A percentile compares a stretch with the other conserved stretches of the same genome.
phyloP scores from a whole-genome alignment of 1,139 yeast genomes.

The Debaryomyces sp. region DNA sequence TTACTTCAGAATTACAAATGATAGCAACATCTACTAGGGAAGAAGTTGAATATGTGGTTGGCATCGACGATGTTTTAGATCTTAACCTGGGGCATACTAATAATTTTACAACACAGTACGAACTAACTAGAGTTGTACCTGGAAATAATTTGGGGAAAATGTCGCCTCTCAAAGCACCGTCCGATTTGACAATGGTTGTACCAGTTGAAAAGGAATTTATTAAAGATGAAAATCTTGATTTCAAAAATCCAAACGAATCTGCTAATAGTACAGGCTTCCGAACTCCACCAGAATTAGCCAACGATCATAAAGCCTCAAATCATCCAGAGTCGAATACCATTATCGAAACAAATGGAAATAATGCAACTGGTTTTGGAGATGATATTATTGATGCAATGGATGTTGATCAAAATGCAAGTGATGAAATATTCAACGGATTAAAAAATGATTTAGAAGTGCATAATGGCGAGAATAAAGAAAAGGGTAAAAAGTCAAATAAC shows the following conservation, averaged over 20 bases:
- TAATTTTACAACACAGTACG: conserved; percentile 22
- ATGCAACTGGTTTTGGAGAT: conserved; percentile 1
- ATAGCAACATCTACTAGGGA: conserved; percentile 29
- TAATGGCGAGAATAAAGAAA: neutral
- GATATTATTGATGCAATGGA: conserved; percentile 9
- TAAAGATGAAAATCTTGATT: neutral
- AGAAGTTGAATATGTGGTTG: conserved; percentile 38
- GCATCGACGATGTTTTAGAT: conserved; percentile 30
- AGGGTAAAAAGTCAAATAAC: neutral
- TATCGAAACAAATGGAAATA: neutral
- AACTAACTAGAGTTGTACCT: conserved; percentile 32
- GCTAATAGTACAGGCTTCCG: neutral
- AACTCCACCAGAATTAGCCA: neutral
- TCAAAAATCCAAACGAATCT: neutral
- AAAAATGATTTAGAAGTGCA: conserved; percentile 8
- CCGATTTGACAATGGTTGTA: conserved; percentile 43
- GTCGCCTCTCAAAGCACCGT: conserved; percentile 35
- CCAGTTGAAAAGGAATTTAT: conserved; percentile 23
- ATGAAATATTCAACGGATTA: conserved; percentile 9
- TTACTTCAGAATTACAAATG: conserved; percentile 29
- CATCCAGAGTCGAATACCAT: neutral
- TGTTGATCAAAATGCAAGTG: conserved; percentile 10
- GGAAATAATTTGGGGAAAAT: conserved; percentile 17
- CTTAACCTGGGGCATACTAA: conserved; percentile 15
- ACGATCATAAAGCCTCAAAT: neutral